Base-by-base conservation (phyloP, 1,284 basidiomycete genomes). In the Xerocomus nothofagi region DNA sequence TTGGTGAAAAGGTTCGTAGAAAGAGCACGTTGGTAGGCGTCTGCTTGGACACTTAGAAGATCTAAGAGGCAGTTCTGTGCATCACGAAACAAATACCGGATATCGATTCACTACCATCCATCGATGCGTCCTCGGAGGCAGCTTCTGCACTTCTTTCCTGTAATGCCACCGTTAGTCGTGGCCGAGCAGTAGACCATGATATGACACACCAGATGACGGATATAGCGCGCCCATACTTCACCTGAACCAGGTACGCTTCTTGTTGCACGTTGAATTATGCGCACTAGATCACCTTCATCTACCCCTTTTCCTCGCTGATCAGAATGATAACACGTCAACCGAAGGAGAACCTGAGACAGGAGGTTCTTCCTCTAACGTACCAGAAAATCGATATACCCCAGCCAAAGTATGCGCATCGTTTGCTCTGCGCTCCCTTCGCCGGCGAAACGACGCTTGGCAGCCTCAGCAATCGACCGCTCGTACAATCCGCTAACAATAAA, bases 391-490 rank as follows among this genome's bases (percentile, higher is more conserved):
- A 78, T 69, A 56, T 88, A 88, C 2, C 79, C 80, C 6, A 69
- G 60, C 87, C 83, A 90, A 59, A 91, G 87, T 15, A 71, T 57
- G 12, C 77, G 72, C 42, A 91, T 63, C 6, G 71, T 75, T 53
- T 78, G 73, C 61, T 89, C 85, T 18, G 82, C 78, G 17, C 71
- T 75, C 7, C 59, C 54, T 53, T 84, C 78, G 0, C 76, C 79
- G 11, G 66, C 55, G 56, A 81, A 81, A 40, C 77, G 71, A 37
- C 75, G 70, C 60, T 72, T 81, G 5, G 82, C 84, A 1, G 84
- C 85, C 55, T 89, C 82, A 3, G 84, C 73, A 39, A 93, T 82
- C 0, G 90, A 85, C 10, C 93, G 80, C 65, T 95, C 91, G 59
- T 87, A 91, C 1, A 93, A 71, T 2, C 75, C 75, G 5, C 72